These are phyloP conservation scores for Plenodomus lindquistii DNA, from an alignment of 2,329 filamentous ascomycete species.

Conservation along the genomic window DNA sequence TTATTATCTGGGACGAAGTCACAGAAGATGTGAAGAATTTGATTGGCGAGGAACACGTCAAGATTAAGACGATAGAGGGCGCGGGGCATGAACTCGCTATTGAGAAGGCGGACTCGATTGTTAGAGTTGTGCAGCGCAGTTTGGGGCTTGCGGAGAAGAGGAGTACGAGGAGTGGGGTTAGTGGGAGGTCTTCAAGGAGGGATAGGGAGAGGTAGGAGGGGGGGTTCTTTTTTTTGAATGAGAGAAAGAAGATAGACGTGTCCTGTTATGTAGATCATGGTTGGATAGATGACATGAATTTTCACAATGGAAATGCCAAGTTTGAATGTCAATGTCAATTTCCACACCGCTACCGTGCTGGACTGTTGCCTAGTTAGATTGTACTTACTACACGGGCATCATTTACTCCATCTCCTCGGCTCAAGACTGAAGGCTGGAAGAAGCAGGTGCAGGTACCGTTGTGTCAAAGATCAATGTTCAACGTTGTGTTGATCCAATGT, in stretches of 20 bases:
- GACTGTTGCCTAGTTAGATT: no score
- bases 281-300: not conserved
- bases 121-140: constrained; percentile 23
- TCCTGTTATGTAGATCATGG: not conserved
- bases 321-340: no score
- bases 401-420: no score
- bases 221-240: no score
- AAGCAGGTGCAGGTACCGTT: no score
- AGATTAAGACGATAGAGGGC: constrained; percentile 58
- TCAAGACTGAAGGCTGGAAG: no score
- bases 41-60: constrained; percentile 62
- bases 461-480: no score
- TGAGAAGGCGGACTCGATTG: constrained; percentile 62
- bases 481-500: no score
- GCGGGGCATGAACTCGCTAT: constrained; percentile 74
- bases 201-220: not conserved
- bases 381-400: no score
- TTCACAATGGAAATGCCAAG: no score
- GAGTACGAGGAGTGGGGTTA: not conserved
- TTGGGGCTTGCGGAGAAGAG: not conserved
- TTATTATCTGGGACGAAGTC: constrained; percentile 68
- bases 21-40: constrained; percentile 62
- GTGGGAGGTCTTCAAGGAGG: not conserved
- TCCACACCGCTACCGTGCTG: no score
- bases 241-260: not conserved